A percentile compares a stretch with the other conserved stretches of the same genome.
These are phyloP conservation scores for Acer yangbiense DNA, from an alignment of 345 rosid species.

Conservation along the genomic window DNA sequence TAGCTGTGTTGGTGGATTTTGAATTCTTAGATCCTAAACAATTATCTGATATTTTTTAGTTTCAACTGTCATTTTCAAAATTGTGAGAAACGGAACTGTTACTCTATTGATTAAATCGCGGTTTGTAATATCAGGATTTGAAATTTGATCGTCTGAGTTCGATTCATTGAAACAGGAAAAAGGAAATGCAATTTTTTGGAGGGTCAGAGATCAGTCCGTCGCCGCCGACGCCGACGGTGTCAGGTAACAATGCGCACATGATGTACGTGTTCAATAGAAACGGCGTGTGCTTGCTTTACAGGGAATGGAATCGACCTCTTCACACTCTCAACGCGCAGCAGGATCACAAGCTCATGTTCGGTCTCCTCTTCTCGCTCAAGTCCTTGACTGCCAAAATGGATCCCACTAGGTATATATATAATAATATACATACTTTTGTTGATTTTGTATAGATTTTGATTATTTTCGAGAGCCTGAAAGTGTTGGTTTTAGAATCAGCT, in stretches of 20 bases:
- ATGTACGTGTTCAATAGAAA: slow-evolving; percentile 79
- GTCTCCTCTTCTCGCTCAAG: slow-evolving; percentile 97
- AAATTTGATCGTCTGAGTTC: background rate
- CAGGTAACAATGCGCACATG: slow-evolving; percentile 91
- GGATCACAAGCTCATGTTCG: slow-evolving; percentile 97
- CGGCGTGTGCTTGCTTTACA: slow-evolving; percentile 87
- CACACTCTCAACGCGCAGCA: slow-evolving; percentile 81
- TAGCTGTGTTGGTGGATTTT: background rate
- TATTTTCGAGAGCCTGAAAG: background rate
- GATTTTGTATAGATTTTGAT: background rate
- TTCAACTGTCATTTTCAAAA: background rate
- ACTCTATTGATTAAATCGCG: background rate
- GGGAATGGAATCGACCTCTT: slow-evolving; percentile 91
- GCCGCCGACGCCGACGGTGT: slow-evolving; percentile 67
- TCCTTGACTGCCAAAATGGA: slow-evolving; percentile 96
- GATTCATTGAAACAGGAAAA: background rate
- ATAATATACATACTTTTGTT: background rate
- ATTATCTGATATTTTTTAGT: background rate
- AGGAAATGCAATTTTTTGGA: slow-evolving; percentile 88
- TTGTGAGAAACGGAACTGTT: background rate
- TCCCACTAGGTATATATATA: slow-evolving; percentile 55
- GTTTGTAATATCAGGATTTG: background rate
- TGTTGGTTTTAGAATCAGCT: background rate
- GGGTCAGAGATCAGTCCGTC: slow-evolving; percentile 90
- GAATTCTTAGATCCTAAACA: slow-evolving; percentile 7